Evolutionary conservation across 208 protist genomes (phyloP), one percentile per base, ranked within the genome.

Genomic region (Porcisia hertigi): DNA sequence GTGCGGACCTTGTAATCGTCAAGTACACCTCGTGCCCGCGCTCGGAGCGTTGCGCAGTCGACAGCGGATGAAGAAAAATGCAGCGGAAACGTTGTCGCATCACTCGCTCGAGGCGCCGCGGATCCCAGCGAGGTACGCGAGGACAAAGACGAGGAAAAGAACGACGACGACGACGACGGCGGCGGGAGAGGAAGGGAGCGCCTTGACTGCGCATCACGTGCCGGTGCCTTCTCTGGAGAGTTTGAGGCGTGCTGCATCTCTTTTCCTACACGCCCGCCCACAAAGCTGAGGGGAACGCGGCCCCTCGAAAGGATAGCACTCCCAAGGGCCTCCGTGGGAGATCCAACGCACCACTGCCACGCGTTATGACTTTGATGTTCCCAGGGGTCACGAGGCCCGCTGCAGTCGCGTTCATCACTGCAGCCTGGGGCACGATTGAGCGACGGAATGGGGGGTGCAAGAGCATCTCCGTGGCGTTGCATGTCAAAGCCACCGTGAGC

Each of bases 1-100:
- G 59, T 78, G 23, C 66, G 58, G n/a, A 23, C 1, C 7, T 63
- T 64, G 72, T 78, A 85, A n/a, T 76, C 75, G 7, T 43, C 47
- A 34, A 85, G 71, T 2, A 75, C 20, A 30, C 3, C n/a, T n/a
- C 76, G 55, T n/a, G 55, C 76, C 58, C 30, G 70, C 47, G 23
- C 23, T 25, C 69, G 76, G 0, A 80, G 62, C 3, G 69, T 53
- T 25, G 66, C 30, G 8, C 55, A 52, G 66, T 66, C 74, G 34
- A 3, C 18, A 8, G 57, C n/a, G 57, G 45, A 25, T 39, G 2
- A n/a, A 41, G 64, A 30, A 47, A 5, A n/a, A 6, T 18, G 11
- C 52, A 77, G 63, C 8, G 34, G 73, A 25, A 53, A 18, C 34
- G 59, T 36, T 6, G 11, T 49, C 52, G 53, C 49, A 34, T 55